These are phyloP conservation scores for Backusella sp. DNA, from an alignment of 192 early-diverging fungal species.

Conservation along the genomic window DNA sequence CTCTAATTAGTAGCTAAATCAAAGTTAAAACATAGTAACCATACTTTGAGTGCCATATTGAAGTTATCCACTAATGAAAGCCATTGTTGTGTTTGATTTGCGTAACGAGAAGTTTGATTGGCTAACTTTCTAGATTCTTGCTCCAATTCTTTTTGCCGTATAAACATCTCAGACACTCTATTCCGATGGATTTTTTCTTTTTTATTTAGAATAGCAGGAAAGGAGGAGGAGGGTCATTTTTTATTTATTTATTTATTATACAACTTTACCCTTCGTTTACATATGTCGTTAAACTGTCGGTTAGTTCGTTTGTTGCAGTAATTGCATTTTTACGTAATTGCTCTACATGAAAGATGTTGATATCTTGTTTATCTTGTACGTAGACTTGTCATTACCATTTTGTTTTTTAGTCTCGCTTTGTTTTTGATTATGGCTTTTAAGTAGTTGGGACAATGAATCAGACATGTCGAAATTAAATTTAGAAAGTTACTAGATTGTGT, in stretches of 20 bases:
- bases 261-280: conserved; percentile 51
- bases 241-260: not conserved
- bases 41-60: conserved; percentile 77
- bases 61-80: conserved; percentile 71
- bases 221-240: not conserved
- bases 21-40: not conserved
- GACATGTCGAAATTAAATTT: not conserved
- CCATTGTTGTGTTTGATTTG: conserved; percentile 78
- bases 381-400: conserved; percentile 43
- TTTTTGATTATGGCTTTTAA: conserved; percentile 61
- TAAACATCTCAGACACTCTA: conserved; percentile 60
- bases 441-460: conserved; percentile 43
- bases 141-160: conserved; percentile 67
- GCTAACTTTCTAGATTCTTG: conserved; percentile 53
- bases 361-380: not conserved
- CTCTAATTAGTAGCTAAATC: not conserved
- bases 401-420: conserved; percentile 49
- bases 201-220: not conserved
- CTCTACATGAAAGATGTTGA: conserved; percentile 40
- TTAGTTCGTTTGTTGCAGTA: conserved; percentile 45
- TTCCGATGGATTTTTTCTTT: not conserved
- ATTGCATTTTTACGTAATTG: conserved; percentile 56
- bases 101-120: conserved; percentile 45
- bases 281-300: conserved; percentile 57
- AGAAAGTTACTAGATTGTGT: not conserved